A percentile compares a stretch with the other conserved stretches of the same genome.
Conservation (phyloP, 495 filamentous ascomycete genomes). For the Oleoguttula mirabilis region DNA sequence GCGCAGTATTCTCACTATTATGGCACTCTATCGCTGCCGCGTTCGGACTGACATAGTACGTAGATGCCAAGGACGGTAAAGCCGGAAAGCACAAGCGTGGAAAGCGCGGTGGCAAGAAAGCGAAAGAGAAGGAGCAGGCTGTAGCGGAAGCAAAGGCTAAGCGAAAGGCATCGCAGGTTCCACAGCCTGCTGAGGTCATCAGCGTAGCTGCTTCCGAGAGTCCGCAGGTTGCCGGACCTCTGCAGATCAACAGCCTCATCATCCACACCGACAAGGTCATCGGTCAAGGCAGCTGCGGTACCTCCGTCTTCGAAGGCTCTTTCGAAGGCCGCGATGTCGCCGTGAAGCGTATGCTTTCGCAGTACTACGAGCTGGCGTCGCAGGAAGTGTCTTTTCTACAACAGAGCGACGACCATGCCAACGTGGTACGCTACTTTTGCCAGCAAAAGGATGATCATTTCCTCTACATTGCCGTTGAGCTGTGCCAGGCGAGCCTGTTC, state of each 20-base stretch:
- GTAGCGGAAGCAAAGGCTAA: slow-evolving; percentile 29
- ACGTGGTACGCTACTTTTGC: slow-evolving; percentile 92
- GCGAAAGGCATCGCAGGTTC: slow-evolving; percentile 3
- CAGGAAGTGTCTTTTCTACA: slow-evolving; percentile 83
- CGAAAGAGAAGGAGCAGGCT: slow-evolving; percentile 49
- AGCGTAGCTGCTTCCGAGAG: slow-evolving; percentile 26
- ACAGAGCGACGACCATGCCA: slow-evolving; percentile 88
- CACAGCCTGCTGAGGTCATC: slow-evolving; percentile 15
- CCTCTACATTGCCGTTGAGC: slow-evolving; percentile 88
- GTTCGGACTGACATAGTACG: background rate
- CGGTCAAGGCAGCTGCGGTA: slow-evolving; percentile 34
- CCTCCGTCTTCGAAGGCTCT: slow-evolving; percentile 31
- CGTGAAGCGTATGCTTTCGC: slow-evolving; percentile 89
- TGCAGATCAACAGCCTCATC: slow-evolving; percentile 31
- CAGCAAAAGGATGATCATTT: slow-evolving; percentile 83
- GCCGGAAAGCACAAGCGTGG: slow-evolving; percentile 85
- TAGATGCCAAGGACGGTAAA: slow-evolving; percentile 31
- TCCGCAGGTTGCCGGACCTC: slow-evolving; percentile 20
- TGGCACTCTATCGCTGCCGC: too few species aligned
- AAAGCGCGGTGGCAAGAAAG: slow-evolving; percentile 64
- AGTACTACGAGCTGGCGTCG: slow-evolving; percentile 88
- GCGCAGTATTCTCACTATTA: background rate
- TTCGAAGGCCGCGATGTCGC: slow-evolving; percentile 71
- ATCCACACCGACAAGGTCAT: slow-evolving; percentile 31
- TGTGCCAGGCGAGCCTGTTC: slow-evolving; percentile 87